Conservation (phyloP, 805 yeast species). For the Saccharomycopsis fodiens region DNA sequence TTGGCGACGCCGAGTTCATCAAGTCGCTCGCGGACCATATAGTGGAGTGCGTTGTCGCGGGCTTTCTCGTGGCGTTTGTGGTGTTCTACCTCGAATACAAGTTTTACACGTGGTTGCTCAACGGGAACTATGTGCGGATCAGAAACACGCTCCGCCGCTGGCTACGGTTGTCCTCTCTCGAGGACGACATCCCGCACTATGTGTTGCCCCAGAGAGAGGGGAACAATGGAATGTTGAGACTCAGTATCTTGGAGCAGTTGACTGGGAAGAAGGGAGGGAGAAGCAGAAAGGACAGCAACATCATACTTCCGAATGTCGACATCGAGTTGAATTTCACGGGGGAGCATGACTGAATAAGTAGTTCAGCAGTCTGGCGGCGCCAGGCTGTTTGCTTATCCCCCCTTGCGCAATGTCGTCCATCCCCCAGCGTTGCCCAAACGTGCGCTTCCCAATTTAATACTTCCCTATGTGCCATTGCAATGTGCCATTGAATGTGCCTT, state of each 20-base stretch:
- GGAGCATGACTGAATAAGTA: too few species aligned
- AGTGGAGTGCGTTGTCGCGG: slow-evolving; percentile 59
- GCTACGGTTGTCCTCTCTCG: neutral
- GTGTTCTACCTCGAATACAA: slow-evolving; percentile 41
- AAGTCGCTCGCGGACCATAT: slow-evolving; percentile 70
- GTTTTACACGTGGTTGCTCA: slow-evolving; percentile 35
- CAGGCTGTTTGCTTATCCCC: too few species aligned
- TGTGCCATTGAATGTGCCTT: too few species aligned
- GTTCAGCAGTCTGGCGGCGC: too few species aligned
- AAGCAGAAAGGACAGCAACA: slow-evolving; percentile 20
- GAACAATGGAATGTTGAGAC: slow-evolving; percentile 16
- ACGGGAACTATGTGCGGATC: slow-evolving; percentile 21
- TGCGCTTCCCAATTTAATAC: too few species aligned
- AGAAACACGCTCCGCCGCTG: slow-evolving; percentile 8
- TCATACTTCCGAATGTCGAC: slow-evolving; percentile 21
- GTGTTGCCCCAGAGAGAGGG: neutral
- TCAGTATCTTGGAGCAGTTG: slow-evolving; percentile 17
- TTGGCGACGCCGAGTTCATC: slow-evolving; percentile 76
- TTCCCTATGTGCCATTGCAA: too few species aligned
- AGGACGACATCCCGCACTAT: slow-evolving; percentile 6
- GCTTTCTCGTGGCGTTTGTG: slow-evolving; percentile 49
- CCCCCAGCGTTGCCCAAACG: too few species aligned
- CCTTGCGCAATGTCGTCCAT: too few species aligned
- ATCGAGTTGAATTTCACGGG: slow-evolving; percentile 16
- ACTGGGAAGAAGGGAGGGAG: slow-evolving; percentile 14